Evolutionary conservation across 768 basidiomycete genomes (phyloP), one percentile per base, ranked within the genome.

Genomic region (Collybia sordida): DNA sequence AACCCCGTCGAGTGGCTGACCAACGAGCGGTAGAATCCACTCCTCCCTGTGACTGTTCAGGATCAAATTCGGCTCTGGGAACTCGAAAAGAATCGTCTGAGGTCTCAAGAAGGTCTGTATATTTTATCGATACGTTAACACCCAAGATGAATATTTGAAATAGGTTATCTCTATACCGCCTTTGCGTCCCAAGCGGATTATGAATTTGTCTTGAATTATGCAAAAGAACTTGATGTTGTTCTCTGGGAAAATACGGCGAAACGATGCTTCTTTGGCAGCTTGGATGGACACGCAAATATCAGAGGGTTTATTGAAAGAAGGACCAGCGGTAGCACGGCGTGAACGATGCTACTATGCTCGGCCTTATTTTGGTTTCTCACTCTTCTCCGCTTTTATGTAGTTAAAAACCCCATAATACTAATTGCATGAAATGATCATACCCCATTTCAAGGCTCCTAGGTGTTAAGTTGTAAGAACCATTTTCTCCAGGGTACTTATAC

Each of bases 31-130:
- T 63, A 95, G 91, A 92, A 91, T 63, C 95, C 95, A 7, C 73
- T 98, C 12, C 75, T 99, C 19, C 96, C 97, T 23, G 93, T 97
- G 38, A 98, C 97, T 0, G 96, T 99, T 0, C 94, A 97, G 63
- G 96, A 99, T 70, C 96, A 98, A 69, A 90, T 99, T 53, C 85
- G 96, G 50, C 76, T 98, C 15, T 99, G 97, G 94, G 95, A 99
- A 68, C 77, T 95, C 38, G 97, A 98, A 72, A 82, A 88, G 68
- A 94, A 97, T 65, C 82, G 97, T 46, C 74, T 98, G 8, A 88
- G 90, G 60, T 86, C 90, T 36, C 77, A 85, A 65, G 90, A 96
- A 79, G 93, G 95, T 93, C 63, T 50, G 72, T 64, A 24, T 47
- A 45, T 28, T 47, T 57, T 17, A 35, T 50, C 54, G 45, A 45